These are phyloP conservation scores for Fomitopsis serialis DNA, from an alignment of 768 basidiomycete species.

Conservation along the genomic window DNA sequence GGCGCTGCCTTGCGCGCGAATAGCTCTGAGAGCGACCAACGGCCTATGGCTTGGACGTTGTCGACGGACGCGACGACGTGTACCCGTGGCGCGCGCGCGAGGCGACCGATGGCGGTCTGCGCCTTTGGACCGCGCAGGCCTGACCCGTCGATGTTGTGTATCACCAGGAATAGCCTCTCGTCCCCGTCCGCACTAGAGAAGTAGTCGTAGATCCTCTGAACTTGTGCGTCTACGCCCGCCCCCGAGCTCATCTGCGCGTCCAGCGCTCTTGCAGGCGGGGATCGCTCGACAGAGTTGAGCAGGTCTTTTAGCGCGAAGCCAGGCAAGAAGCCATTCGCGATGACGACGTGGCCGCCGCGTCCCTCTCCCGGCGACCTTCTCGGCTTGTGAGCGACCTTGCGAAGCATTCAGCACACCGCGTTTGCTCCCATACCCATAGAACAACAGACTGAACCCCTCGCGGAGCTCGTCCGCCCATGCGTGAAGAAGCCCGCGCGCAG, in stretches of 20 bases:
- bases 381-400: conserved; percentile 44
- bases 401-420: conserved; percentile 70
- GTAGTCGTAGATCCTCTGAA: conserved; percentile 59
- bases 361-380: background rate
- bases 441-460: conserved; percentile 82
- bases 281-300: conserved; percentile 52
- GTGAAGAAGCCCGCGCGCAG: conserved; percentile 39
- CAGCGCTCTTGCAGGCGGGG: conserved; percentile 7
- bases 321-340: conserved; percentile 18
- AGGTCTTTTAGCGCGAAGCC: conserved; percentile 28
- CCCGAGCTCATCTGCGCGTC: conserved; percentile 33
- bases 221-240: conserved; percentile 53
- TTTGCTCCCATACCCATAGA: conserved; percentile 91
- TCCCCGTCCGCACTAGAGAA: conserved; percentile 31
- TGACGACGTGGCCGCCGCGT: conserved; percentile 10
- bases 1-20: conserved; percentile 15
- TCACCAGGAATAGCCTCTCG: conserved; percentile 64
- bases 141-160: conserved; percentile 87
- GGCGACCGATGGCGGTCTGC: conserved; percentile 60
- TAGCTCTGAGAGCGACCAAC: conserved; percentile 52
- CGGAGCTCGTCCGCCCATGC: conserved; percentile 67
- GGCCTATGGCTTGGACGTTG: conserved; percentile 74
- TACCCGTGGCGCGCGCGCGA: conserved; percentile 70
- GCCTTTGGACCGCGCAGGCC: conserved; percentile 60
- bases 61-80: conserved; percentile 85